phyloP scores from a whole-genome alignment of 768 basidiomycete species.

The Gloeostereum incarnatum region DNA sequence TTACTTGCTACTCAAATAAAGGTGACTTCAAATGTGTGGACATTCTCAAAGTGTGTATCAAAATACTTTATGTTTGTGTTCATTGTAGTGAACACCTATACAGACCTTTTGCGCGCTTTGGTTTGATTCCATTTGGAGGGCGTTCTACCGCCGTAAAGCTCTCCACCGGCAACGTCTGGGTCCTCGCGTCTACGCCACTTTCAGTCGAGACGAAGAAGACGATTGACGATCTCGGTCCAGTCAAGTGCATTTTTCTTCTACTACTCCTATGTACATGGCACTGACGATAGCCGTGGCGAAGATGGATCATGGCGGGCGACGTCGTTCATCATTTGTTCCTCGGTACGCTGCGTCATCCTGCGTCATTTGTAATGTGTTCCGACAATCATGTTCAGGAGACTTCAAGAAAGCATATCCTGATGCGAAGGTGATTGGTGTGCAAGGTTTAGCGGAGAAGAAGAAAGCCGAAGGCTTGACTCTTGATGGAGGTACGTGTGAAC shows the following conservation, averaged over 20 bases:
- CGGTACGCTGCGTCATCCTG: slow-evolving; percentile 21
- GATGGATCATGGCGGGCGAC: slow-evolving; percentile 53
- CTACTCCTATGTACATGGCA: neutral
- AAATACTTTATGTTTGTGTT: neutral
- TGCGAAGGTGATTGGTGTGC: slow-evolving; percentile 65
- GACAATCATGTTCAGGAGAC: slow-evolving; percentile 27
- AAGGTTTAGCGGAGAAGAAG: slow-evolving; percentile 40
- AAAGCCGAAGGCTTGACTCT: slow-evolving; percentile 42
- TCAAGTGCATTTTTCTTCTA: slow-evolving; percentile 35
- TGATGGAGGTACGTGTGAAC: slow-evolving; percentile 46
- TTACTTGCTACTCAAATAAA: slow-evolving; percentile 12
- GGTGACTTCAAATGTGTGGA: slow-evolving; percentile 50
- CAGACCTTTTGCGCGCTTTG: slow-evolving; percentile 62
- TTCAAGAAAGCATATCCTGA: slow-evolving; percentile 63
- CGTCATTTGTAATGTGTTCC: slow-evolving; percentile 6
- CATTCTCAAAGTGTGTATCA: slow-evolving; percentile 47
- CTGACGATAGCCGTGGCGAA: slow-evolving; percentile 16
- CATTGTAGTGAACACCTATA: neutral
- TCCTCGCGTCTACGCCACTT: slow-evolving; percentile 75
- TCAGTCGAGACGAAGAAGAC: slow-evolving; percentile 54
- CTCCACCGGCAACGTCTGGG: slow-evolving; percentile 61
- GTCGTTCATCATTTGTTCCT: slow-evolving; percentile 52
- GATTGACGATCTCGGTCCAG: slow-evolving; percentile 55
- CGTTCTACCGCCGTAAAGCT: slow-evolving; percentile 76
- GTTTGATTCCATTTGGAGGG: slow-evolving; percentile 69